A percentile compares a stretch with the other conserved stretches of the same genome.
phyloP scores from a whole-genome alignment of 225 moss, liverwort and hornwort species.

The Physcomitrellopsis africana region DNA sequence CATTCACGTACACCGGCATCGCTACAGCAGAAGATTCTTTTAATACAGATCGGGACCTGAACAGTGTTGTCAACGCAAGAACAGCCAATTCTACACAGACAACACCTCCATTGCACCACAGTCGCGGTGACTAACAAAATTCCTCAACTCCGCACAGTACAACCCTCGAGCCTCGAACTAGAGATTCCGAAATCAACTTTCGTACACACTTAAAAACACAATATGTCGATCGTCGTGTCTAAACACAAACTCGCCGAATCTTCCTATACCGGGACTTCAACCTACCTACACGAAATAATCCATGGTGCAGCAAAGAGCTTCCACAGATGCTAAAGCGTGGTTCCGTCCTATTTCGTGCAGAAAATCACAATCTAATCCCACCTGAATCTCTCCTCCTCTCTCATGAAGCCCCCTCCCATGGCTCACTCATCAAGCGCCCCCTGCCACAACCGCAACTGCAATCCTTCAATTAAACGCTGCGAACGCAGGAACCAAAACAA shows the following conservation, averaged over 20 bases:
- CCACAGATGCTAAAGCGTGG: background rate
- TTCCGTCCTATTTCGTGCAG: background rate
- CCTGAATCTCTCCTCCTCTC: background rate
- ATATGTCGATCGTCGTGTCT: background rate
- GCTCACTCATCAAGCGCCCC: too few relatives aligned
- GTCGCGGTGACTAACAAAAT: conserved; percentile 21
- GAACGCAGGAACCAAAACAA: too few relatives aligned
- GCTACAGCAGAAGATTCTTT: conserved; percentile 31
- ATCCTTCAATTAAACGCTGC: too few relatives aligned
- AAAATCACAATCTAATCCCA: background rate
- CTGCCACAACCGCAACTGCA: too few relatives aligned
- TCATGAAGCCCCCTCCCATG: too few relatives aligned
- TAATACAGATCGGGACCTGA: background rate
- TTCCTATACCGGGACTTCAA: background rate
- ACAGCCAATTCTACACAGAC: conserved; percentile 29
- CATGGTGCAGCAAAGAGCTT: background rate
- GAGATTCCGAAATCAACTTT: conserved; percentile 2
- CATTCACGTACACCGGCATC: conserved; percentile 16
- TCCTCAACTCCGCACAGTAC: conserved; percentile 1
- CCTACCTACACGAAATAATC: background rate
- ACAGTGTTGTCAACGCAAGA: conserved; percentile 27
- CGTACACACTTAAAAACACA: background rate
- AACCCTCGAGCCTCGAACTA: background rate
- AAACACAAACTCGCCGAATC: background rate
- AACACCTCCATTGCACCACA: conserved; percentile 19